A percentile compares a stretch with the other conserved stretches of the same genome.
phyloP scores from a whole-genome alignment of 495 filamentous ascomycete species.

The Aspergillus nanangensis region DNA sequence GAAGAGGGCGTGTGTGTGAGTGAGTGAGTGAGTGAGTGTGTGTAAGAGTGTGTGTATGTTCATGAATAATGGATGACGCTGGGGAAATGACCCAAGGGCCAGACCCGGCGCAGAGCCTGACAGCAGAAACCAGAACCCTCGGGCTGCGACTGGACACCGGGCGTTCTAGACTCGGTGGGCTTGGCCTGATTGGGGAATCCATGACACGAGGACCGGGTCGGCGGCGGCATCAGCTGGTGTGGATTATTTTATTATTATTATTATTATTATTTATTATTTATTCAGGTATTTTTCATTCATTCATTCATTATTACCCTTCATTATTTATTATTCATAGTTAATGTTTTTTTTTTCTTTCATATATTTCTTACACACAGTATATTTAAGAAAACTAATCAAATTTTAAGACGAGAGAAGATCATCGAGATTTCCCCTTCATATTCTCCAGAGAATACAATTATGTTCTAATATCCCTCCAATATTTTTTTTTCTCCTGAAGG shows the following conservation, averaged over 20 bases:
- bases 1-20: slow-evolving; percentile 8
- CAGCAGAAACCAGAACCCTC: slow-evolving; percentile 8
- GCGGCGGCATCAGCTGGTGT: slow-evolving; percentile 4
- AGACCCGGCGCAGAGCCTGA: slow-evolving; percentile 8
- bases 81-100: slow-evolving; percentile 13
- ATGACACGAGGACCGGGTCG: slow-evolving; percentile 19
- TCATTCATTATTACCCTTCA: not conserved
- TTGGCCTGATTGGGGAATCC: slow-evolving; percentile 20
- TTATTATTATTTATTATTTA: not conserved
- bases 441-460: too few species aligned
- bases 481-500: too few species aligned
- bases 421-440: too few species aligned
- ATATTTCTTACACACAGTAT: not conserved
- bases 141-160: slow-evolving; percentile 17
- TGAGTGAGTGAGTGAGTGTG: slow-evolving; percentile 1
- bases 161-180: slow-evolving; percentile 21
- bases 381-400: too few species aligned
- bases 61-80: slow-evolving; percentile 8
- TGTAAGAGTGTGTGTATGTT: not conserved
- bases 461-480: too few species aligned
- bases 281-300: not conserved
- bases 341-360: not conserved
- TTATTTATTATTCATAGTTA: not conserved
- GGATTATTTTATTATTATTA: not conserved
- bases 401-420: too few species aligned